phyloP scores from a whole-genome alignment of 2,329 filamentous ascomycete species.

The Pyrenochaeta sp. region DNA sequence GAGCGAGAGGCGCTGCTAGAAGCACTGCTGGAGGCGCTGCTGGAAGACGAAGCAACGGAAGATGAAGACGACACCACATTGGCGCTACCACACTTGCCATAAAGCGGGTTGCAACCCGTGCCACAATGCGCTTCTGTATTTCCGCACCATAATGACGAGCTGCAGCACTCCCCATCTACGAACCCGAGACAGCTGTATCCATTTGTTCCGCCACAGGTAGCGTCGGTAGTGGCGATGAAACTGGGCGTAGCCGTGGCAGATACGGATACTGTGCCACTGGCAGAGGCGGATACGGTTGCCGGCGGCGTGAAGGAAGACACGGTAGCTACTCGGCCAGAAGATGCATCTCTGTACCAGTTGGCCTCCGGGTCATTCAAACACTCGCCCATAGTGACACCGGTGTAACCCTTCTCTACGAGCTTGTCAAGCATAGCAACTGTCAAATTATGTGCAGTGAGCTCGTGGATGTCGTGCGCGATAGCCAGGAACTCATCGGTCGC shows the following conservation, averaged over 20 bases:
- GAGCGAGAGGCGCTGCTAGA: background rate
- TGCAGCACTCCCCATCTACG: slow-evolving; percentile 51
- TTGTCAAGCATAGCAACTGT: slow-evolving; percentile 53
- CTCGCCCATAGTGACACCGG: slow-evolving; percentile 56
- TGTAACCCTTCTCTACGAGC: slow-evolving; percentile 49
- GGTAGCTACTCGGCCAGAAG: slow-evolving; percentile 16
- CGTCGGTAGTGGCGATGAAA: slow-evolving; percentile 16
- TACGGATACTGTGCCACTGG: slow-evolving; percentile 10
- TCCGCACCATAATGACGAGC: slow-evolving; percentile 20
- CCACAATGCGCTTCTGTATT: slow-evolving; percentile 11
- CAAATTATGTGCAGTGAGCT: slow-evolving; percentile 54
- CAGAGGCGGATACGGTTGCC: slow-evolving; percentile 27
- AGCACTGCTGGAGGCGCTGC: background rate
- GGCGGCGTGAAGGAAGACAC: slow-evolving; percentile 15
- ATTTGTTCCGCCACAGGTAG: slow-evolving; percentile 26
- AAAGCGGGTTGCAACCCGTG: slow-evolving; percentile 9
- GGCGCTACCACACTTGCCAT: slow-evolving; percentile 12
- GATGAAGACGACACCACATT: background rate
- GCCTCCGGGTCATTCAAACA: slow-evolving; percentile 53
- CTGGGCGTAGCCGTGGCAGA: slow-evolving; percentile 14
- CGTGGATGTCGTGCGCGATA: slow-evolving; percentile 61
- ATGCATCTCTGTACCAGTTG: slow-evolving; percentile 57
- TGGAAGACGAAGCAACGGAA: background rate
- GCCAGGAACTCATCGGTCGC: slow-evolving; percentile 55
- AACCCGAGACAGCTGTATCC: slow-evolving; percentile 35